Evolutionary conservation across 2,329 filamentous ascomycete genomes (phyloP).

Genomic region (Fusarium ramigenum): DNA sequence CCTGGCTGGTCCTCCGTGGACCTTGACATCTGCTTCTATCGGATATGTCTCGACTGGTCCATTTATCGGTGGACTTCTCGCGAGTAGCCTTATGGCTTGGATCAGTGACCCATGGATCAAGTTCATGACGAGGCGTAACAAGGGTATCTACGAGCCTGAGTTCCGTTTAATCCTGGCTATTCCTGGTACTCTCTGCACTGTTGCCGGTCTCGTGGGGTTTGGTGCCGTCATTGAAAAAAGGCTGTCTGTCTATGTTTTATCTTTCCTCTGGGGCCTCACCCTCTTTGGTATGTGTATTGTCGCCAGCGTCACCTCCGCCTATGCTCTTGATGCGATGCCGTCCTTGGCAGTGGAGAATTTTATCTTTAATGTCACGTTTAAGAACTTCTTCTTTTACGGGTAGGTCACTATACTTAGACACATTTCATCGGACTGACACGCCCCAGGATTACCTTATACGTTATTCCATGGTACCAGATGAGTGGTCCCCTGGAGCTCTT

Average conservation of each 20-base stretch:
- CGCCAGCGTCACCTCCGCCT: not conserved
- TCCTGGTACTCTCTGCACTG: not conserved
- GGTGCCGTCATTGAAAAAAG: not conserved
- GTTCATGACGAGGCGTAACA: conserved; percentile 2
- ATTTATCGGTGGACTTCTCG: conserved; percentile 12
- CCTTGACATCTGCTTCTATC: conserved; percentile 5
- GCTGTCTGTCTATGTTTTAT: not conserved
- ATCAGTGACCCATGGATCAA: conserved; percentile 4
- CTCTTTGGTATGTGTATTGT: conserved; percentile 13
- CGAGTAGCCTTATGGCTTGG: not conserved
- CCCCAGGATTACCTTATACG: too few relatives aligned
- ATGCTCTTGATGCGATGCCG: conserved; percentile 9
- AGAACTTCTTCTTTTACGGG: conserved; percentile 17
- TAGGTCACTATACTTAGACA: not conserved
- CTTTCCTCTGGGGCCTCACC: conserved; percentile 3
- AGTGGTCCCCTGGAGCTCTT: too few relatives aligned
- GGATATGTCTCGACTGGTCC: conserved; percentile 5
- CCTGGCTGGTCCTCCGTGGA: conserved; percentile 11
- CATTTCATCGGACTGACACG: too few relatives aligned
- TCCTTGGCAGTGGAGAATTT: conserved; percentile 10
- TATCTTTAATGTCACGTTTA: conserved; percentile 19
- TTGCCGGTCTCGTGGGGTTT: conserved; percentile 5
- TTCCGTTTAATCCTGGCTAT: not conserved
- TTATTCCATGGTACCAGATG: too few relatives aligned
- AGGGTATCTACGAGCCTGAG: conserved; percentile 17